Conservation (phyloP, 176 grass and related monocot genomes). For the Eragrostis curvula region DNA sequence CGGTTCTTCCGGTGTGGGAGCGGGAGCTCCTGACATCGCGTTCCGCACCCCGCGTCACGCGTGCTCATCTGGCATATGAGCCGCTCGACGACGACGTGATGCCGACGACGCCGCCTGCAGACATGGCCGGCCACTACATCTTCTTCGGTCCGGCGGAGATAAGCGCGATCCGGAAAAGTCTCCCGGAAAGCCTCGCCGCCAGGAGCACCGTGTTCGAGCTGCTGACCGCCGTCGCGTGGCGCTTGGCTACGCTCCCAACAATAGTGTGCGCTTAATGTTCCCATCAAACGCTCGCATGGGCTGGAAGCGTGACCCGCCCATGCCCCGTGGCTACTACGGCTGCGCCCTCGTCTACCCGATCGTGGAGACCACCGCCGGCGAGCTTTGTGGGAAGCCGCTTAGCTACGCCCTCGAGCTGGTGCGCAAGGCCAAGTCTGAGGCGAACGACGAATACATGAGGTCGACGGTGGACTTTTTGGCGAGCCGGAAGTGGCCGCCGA, state of each 20-base stretch:
- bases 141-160: conserved; percentile 48
- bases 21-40: conserved; percentile 15
- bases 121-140: conserved; percentile 33
- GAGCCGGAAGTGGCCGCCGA: neutral
- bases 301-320: too few relatives aligned
- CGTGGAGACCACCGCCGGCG: conserved; percentile 2
- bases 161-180: neutral
- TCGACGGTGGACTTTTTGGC: conserved; percentile 40
- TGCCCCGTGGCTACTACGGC: too few relatives aligned
- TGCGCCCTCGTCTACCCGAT: neutral
- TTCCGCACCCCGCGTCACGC: neutral
- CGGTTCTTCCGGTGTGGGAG: conserved; percentile 22
- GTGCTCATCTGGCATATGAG: conserved; percentile 2
- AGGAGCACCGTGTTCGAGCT: neutral
- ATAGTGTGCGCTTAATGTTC: too few relatives aligned
- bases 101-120: neutral
- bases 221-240: neutral
- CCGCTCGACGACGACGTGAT: neutral
- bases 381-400: conserved; percentile 9
- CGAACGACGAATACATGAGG: conserved; percentile 37
- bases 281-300: too few relatives aligned
- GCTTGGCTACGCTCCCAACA: neutral
- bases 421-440: conserved; percentile 28
- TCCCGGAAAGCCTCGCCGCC: neutral
- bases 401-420: conserved; percentile 36